Evolutionary conservation across 2,329 filamentous ascomycete species (phyloP).

Genomic region (Cytospora piceicola): DNA sequence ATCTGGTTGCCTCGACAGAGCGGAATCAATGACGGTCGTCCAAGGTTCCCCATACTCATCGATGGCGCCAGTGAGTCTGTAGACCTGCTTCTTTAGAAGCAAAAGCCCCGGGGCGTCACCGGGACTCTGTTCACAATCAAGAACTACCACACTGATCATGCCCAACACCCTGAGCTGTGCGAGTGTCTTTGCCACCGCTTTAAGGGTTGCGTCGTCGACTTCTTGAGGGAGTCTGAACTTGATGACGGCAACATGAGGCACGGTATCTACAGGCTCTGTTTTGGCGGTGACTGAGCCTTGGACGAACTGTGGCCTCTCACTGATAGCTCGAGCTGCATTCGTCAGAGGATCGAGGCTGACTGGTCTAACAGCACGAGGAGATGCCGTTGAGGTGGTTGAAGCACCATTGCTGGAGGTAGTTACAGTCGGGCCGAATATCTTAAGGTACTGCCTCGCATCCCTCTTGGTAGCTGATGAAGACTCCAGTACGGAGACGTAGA

Average conservation of each 20-base stretch:
- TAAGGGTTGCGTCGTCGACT: constrained; percentile 69
- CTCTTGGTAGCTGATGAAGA: constrained; percentile 92
- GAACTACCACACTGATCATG: constrained; percentile 77
- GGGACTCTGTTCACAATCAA: constrained; percentile 66
- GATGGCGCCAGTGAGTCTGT: constrained; percentile 75
- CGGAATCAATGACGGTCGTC: constrained; percentile 69
- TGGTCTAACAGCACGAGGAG: constrained; percentile 4
- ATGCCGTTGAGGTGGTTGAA: constrained; percentile 33
- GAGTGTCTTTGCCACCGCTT: constrained; percentile 80
- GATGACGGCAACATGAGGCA: constrained; percentile 78
- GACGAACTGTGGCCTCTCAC: constrained; percentile 42
- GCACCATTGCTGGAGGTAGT: constrained; percentile 40
- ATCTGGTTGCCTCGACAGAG: constrained; percentile 43
- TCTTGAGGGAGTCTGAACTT: constrained; percentile 78
- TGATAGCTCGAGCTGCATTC: constrained; percentile 38
- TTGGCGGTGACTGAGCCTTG: constrained; percentile 38
- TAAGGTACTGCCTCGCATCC: constrained; percentile 88
- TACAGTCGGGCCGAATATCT: constrained; percentile 69
- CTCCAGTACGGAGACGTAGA: constrained; percentile 83
- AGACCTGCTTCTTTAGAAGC: constrained; percentile 61
- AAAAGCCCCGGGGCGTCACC: constrained; percentile 36
- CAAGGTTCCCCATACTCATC: constrained; percentile 70
- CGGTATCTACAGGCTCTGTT: constrained; percentile 41
- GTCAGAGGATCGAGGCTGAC: constrained; percentile 26
- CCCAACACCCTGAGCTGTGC: constrained; percentile 83